Conservation (phyloP, 2,329 filamentous ascomycete genomes). For the Xylariales sp. region DNA sequence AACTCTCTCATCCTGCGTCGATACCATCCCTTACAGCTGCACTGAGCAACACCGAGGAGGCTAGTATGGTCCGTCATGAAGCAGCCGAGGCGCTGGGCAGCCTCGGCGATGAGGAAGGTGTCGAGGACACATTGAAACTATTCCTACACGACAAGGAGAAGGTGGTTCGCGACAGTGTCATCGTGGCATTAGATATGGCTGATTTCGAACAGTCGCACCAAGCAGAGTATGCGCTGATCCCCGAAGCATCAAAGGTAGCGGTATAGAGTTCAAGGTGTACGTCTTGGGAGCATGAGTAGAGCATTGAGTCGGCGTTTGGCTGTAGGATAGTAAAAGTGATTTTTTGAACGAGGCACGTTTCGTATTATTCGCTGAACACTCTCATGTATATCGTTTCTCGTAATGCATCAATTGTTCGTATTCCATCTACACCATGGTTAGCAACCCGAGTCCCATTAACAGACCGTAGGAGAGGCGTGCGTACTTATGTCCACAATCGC, state of each 20-base stretch:
- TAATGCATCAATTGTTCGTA: slow-evolving; percentile 61
- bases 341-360: slow-evolving; percentile 26
- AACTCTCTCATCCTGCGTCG: slow-evolving; percentile 94
- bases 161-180: slow-evolving; percentile 92
- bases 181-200: slow-evolving; percentile 97
- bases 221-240: slow-evolving; percentile 91
- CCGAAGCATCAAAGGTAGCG: slow-evolving; percentile 64
- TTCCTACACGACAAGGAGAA: slow-evolving; percentile 92
- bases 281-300: slow-evolving; percentile 26
- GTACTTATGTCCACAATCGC: slow-evolving; percentile 84
- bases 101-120: slow-evolving; percentile 90
- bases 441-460: slow-evolving; percentile 12
- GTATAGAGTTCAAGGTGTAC: slow-evolving; percentile 38
- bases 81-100: slow-evolving; percentile 96
- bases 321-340: slow-evolving; percentile 41
- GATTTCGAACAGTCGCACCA: slow-evolving; percentile 93
- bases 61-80: slow-evolving; percentile 97
- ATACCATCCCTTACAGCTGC: slow-evolving; percentile 87
- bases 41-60: slow-evolving; percentile 82
- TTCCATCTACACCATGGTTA: slow-evolving; percentile 53
- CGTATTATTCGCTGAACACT: slow-evolving; percentile 6
- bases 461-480: slow-evolving; percentile 46
- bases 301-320: slow-evolving; percentile 40
- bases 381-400: slow-evolving; percentile 1
- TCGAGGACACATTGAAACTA: slow-evolving; percentile 83